Evolutionary conservation across 2,329 filamentous ascomycete species (phyloP), one percentile per base, ranked within the genome.

Genomic region (Sordariomycetes sp.): DNA sequence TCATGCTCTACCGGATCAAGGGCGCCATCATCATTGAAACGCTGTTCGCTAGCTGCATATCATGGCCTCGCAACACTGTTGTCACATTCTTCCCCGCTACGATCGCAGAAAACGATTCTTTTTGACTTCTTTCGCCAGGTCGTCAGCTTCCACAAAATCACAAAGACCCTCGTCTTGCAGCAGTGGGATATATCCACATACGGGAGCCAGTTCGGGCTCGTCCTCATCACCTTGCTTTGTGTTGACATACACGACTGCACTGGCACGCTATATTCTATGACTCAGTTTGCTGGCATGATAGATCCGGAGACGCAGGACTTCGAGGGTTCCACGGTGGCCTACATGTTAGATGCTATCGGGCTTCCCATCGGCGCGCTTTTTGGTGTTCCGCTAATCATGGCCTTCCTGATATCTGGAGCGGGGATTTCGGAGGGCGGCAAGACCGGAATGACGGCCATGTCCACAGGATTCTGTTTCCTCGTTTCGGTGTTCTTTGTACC

Each of bases 91-190:
- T 95, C 72, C 89, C 90, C 0, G 76, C 91, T 64, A 88, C 81
- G 0, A 63, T 75, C 0, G 68, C 85, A 2, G 90, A 90, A 45
- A 76, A 91, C 67, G 77, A 78, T 64, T 74, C 74, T 45, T 95
- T 95, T 94, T 69, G 76, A 90, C 64, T 95, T 95, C 71, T 95
- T 95, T 80, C 90, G 88, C 69, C 80, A 90, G 67, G 87, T 95
- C 1, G 89, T 92, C 48, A 84, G 85, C 25, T 94, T 95, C 74
- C 89, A 91, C 66, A 79, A 82, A 6, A 95, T 95, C 66, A 67
- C 77, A 60, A 78, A 80, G 52, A 84, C 81, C 3, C 76, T 95
- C 13, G 79, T 76, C 39, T 89, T 85, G 1, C 87, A 90, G 65
- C 74, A 89, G 58, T 95, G 88, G 86, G 74, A 87, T 63, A 75